Percentiles rank a stretch among this genome's conserved stretches.
phyloP scores from a whole-genome alignment of 371 early-diverging fungal species.

The Mucor piriformis region DNA sequence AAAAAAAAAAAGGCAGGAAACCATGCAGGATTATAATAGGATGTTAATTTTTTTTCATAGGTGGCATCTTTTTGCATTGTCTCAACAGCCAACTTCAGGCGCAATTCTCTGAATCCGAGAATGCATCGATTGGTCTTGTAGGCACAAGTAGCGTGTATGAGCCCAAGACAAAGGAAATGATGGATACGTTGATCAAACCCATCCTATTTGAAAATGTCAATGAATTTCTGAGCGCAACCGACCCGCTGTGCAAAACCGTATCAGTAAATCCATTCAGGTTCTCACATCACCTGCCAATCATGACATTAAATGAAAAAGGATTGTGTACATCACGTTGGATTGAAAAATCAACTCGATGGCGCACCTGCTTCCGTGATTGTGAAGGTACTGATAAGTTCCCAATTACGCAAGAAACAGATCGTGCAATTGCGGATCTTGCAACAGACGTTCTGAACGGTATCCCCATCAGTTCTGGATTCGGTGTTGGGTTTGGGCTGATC shows the following conservation, averaged over 20 bases:
- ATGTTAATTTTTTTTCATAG: constrained; percentile 4
- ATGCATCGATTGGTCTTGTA: neutral
- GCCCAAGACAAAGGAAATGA: constrained; percentile 16
- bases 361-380: constrained; percentile 40
- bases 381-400: constrained; percentile 33
- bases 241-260: constrained; percentile 10
- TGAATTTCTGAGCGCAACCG: neutral
- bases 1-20: neutral
- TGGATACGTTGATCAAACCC: constrained; percentile 23
- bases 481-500: constrained; percentile 25
- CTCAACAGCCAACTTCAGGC: constrained; percentile 23
- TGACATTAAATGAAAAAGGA: constrained; percentile 5
- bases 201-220: constrained; percentile 19
- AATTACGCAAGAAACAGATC: constrained; percentile 11
- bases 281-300: constrained; percentile 25
- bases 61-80: constrained; percentile 28
- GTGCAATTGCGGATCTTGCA: constrained; percentile 27
- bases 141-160: neutral
- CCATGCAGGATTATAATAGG: too few species aligned
- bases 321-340: constrained; percentile 21
- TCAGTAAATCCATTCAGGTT: constrained; percentile 17
- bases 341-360: constrained; percentile 38
- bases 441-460: constrained; percentile 33
- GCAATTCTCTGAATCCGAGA: constrained; percentile 13
- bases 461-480: constrained; percentile 29